Percentiles rank a stretch among this genome's conserved stretches.
phyloP scores from a whole-genome alignment of 2,329 filamentous ascomycete genomes.

The Pleochaeta shiraiana region DNA sequence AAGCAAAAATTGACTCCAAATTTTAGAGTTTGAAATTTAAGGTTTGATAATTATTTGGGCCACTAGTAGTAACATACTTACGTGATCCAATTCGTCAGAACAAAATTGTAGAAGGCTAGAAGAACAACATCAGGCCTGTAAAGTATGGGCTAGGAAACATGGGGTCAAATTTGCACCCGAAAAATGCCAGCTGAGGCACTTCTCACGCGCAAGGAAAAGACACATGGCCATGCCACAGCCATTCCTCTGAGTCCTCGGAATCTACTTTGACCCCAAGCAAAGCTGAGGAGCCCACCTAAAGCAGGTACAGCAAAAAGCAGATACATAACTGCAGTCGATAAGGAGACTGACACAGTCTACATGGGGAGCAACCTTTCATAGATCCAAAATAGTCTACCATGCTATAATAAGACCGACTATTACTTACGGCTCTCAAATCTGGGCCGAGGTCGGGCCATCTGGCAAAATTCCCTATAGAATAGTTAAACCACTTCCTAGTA shows the following conservation, averaged over 20 bases:
- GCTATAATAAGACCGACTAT: not conserved
- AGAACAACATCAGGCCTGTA: not conserved
- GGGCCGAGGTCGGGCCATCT: not conserved
- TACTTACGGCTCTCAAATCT: not conserved
- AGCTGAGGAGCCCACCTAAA: not conserved
- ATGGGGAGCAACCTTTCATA: slow-evolving; percentile 3
- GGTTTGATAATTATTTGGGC: no score
- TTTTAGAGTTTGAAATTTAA: no score
- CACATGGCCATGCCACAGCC: not conserved
- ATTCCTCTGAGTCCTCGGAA: not conserved
- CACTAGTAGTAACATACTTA: not conserved
- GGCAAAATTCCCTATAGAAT: not conserved
- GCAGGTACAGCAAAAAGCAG: not conserved
- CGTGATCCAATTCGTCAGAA: not conserved
- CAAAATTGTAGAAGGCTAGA: not conserved
- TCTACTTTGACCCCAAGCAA: not conserved
- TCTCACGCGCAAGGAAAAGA: not conserved
- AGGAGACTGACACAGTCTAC: slow-evolving; percentile 1
- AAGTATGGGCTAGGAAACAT: not conserved
- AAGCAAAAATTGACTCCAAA: no score
- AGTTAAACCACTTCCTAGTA: not conserved
- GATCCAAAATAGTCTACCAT: not conserved
- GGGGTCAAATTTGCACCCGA: not conserved
- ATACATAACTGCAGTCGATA: not conserved
- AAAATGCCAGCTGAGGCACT: not conserved